phyloP scores from a whole-genome alignment of 768 basidiomycete species.

The Termitomyces sp. region DNA sequence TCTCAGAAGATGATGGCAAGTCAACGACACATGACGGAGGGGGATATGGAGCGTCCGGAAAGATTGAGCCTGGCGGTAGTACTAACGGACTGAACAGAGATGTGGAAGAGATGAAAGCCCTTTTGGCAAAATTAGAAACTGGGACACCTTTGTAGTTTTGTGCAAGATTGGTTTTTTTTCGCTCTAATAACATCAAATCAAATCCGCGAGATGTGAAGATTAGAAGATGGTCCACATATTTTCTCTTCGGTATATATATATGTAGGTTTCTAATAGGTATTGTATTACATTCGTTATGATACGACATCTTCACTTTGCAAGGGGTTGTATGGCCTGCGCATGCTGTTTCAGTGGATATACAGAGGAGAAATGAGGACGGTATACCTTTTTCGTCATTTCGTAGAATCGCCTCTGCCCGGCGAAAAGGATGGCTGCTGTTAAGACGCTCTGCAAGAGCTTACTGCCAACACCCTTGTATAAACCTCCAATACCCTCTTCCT shows the following conservation, averaged over 20 bases:
- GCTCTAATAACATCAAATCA: not conserved
- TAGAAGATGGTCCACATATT: not conserved
- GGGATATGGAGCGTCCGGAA: constrained; percentile 23
- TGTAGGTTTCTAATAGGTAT: not conserved
- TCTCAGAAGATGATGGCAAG: constrained; percentile 69
- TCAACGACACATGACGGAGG: constrained; percentile 53
- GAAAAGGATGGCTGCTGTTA: constrained; percentile 93
- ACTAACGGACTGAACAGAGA: constrained; percentile 63
- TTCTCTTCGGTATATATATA: not conserved
- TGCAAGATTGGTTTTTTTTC: not conserved
- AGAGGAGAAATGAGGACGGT: not conserved
- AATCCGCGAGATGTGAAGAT: not conserved
- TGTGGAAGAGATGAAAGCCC: constrained; percentile 62
- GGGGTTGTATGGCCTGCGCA: constrained; percentile 11
- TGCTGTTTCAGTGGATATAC: not conserved
- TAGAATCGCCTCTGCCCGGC: constrained; percentile 82
- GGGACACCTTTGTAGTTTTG: not conserved
- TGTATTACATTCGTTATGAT: not conserved
- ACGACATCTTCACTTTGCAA: constrained; percentile 7
- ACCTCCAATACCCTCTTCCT: constrained; percentile 75
- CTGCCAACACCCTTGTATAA: constrained; percentile 83
- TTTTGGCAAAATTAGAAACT: constrained; percentile 40
- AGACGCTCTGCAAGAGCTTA: constrained; percentile 88
- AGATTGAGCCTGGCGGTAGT: constrained; percentile 37
- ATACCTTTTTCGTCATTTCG: constrained; percentile 56